Conservation (phyloP, 208 protist genomes). For the Vickermania spadyakhi region DNA sequence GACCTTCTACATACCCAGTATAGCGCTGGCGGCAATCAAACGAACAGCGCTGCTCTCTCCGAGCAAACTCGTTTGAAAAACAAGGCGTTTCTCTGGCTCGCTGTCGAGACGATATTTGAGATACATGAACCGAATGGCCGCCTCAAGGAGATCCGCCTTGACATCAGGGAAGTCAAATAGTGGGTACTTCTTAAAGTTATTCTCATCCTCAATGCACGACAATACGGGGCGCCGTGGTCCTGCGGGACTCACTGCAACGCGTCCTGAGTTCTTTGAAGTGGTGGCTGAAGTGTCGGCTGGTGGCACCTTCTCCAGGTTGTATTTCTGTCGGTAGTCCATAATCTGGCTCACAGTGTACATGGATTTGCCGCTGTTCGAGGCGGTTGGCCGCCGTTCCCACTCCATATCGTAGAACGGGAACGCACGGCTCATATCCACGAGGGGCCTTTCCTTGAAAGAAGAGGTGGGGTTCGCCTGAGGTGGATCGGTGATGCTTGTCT, state of each 20-base stretch:
- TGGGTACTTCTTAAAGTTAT: slow-evolving; percentile 19
- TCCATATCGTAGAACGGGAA: background rate
- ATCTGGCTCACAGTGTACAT: background rate
- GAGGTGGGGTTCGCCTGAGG: background rate
- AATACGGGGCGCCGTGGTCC: background rate
- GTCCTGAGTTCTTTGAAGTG: background rate
- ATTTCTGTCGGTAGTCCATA: background rate
- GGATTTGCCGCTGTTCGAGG: background rate
- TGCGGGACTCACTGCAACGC: background rate
- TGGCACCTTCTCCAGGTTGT: background rate
- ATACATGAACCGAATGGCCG: slow-evolving; percentile 49
- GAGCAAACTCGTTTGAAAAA: slow-evolving; percentile 9
- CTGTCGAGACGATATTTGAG: slow-evolving; percentile 59
- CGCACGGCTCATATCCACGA: background rate
- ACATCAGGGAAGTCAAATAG: slow-evolving; percentile 42
- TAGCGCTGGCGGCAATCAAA: slow-evolving; percentile 25
- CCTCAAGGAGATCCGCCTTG: slow-evolving; percentile 23
- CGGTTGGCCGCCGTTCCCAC: background rate
- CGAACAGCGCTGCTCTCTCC: slow-evolving; percentile 12
- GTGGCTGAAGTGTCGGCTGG: background rate
- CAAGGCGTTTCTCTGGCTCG: slow-evolving; percentile 42
- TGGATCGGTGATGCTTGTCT: background rate
- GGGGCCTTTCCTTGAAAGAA: background rate
- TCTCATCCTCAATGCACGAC: background rate
- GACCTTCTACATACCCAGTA: background rate